Conservation (phyloP, 1,139 yeast genomes). For the Saccharomyces hybrid region DNA sequence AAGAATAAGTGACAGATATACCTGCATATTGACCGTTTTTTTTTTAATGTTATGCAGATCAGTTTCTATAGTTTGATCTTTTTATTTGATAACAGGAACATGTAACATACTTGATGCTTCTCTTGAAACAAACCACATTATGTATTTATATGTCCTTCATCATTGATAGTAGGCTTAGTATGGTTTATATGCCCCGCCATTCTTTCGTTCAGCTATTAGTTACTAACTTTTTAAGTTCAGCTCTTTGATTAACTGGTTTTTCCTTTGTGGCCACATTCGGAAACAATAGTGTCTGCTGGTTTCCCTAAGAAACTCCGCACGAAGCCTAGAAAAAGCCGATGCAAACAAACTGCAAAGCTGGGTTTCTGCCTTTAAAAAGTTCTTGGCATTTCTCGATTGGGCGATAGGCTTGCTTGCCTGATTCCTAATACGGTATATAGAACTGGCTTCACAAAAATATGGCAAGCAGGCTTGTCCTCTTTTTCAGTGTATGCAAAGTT, state of each 20-base stretch:
- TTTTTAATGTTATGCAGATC: background rate
- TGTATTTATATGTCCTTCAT: background rate
- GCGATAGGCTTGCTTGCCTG: background rate
- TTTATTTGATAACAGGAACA: background rate
- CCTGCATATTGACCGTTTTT: background rate
- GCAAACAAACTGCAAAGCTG: background rate
- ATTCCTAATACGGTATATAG: background rate
- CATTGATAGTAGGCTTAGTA: background rate
- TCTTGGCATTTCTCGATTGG: background rate
- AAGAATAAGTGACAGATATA: constrained; percentile 1
- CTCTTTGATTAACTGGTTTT: background rate
- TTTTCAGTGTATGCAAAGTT: background rate
- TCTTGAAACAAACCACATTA: background rate
- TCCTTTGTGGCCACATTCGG: background rate
- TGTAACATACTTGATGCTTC: background rate
- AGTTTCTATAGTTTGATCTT: background rate
- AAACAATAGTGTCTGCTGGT: background rate
- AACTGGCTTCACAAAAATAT: background rate
- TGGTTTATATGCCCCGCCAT: background rate
- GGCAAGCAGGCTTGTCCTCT: background rate
- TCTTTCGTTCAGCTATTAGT: background rate
- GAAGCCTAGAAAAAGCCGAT: background rate
- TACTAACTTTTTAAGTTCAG: background rate
- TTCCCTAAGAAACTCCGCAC: background rate
- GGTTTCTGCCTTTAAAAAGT: background rate